A percentile compares a stretch with the other conserved stretches of the same genome.
phyloP scores from a whole-genome alignment of 805 yeast genomes.

The Candida verbasci region DNA sequence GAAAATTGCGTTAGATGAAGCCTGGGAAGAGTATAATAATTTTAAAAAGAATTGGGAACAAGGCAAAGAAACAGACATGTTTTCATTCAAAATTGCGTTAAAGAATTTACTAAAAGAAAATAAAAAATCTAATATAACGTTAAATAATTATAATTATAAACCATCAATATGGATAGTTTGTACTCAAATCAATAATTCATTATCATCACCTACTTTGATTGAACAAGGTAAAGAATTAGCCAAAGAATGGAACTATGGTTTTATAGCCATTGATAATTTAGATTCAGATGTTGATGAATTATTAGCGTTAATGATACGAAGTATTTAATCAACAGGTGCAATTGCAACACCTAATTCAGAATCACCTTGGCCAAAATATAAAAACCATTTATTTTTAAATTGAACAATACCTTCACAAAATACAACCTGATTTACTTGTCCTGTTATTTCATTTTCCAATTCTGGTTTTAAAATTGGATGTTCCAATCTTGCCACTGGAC shows the following conservation, averaged over 20 bases:
- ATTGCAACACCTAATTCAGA: constrained; percentile 39
- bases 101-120: constrained; percentile 53
- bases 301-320: constrained; percentile 53
- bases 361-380: constrained; percentile 43
- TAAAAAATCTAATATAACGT: constrained; percentile 16
- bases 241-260: constrained; percentile 59
- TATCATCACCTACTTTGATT: constrained; percentile 58
- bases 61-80: constrained; percentile 66
- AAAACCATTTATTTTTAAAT: constrained; percentile 37
- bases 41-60: constrained; percentile 55
- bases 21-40: constrained; percentile 64
- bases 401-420: constrained; percentile 42
- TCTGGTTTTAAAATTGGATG: constrained; percentile 33
- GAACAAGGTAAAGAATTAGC: constrained; percentile 58
- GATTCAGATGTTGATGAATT: constrained; percentile 52
- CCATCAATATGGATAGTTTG: constrained; percentile 71
- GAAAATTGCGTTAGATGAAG: constrained; percentile 58
- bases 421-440: constrained; percentile 40
- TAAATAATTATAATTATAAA: constrained; percentile 20
- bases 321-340: constrained; percentile 17
- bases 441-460: constrained; percentile 27
- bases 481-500: constrained; percentile 37
- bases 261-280: constrained; percentile 56
- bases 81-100: constrained; percentile 53
- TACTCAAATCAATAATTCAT: constrained; percentile 54